Conservation (phyloP, 805 yeast species). For the Scheffersomyces coipomensis region DNA sequence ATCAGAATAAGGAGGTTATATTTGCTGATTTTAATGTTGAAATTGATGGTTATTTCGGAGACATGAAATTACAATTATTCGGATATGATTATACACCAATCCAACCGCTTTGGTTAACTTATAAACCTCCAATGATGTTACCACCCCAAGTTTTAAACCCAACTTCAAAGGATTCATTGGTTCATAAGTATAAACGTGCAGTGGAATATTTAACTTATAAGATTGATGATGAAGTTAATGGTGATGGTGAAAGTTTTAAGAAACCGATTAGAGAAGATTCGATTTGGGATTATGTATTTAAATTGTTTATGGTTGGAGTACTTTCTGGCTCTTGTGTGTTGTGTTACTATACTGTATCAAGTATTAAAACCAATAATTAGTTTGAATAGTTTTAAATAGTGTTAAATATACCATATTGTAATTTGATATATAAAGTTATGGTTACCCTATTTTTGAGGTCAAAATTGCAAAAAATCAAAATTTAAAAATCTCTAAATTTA, state of each 20-base stretch:
- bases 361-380: no score
- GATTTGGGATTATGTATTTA: not conserved
- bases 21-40: slow-evolving; percentile 13
- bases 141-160: slow-evolving; percentile 18
- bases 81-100: slow-evolving; percentile 14
- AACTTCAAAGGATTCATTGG: slow-evolving; percentile 5
- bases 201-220: not conserved
- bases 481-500: no score
- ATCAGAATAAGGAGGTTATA: slow-evolving; percentile 11
- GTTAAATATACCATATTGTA: no score
- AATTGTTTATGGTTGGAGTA: not conserved
- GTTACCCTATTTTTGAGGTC: no score
- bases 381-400: no score
- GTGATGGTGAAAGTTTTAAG: no score
- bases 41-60: slow-evolving; percentile 13
- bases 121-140: slow-evolving; percentile 17
- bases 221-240: not conserved
- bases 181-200: slow-evolving; percentile 5
- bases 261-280: not conserved
- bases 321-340: no score
- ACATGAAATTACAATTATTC: slow-evolving; percentile 12
- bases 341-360: no score
- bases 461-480: no score
- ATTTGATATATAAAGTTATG: no score
- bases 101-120: slow-evolving; percentile 19